Percentiles rank a stretch among this genome's conserved stretches.
These are phyloP conservation scores for Ophiosphaerella narmari DNA, from an alignment of 2,329 filamentous ascomycete genomes.

Conservation along the genomic window DNA sequence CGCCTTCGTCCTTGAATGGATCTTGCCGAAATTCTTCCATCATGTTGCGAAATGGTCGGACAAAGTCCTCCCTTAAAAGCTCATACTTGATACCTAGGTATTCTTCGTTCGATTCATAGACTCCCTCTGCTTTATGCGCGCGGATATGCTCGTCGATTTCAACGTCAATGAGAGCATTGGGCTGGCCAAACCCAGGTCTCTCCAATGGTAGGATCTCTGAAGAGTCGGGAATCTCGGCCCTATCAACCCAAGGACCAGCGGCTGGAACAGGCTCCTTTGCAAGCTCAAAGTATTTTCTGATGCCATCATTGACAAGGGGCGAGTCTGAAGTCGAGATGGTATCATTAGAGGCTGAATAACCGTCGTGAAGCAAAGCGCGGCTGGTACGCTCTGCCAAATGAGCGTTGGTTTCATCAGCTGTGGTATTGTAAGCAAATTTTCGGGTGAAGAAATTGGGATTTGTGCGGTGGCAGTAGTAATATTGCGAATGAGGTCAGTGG, in stretches of 20 bases:
- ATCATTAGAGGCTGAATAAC: constrained; percentile 13
- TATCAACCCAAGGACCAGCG: constrained; percentile 34
- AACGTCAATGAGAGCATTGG: constrained; percentile 28
- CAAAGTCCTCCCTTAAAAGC: constrained; percentile 74
- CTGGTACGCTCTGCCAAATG: constrained; percentile 21
- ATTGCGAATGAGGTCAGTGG: neutral
- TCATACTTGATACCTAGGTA: constrained; percentile 78
- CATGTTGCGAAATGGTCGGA: constrained; percentile 70
- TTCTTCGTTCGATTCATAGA: constrained; percentile 64
- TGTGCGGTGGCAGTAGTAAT: neutral
- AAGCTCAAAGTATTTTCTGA: constrained; percentile 31
- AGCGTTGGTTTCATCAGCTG: constrained; percentile 25
- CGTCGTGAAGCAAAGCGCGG: neutral
- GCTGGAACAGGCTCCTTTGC: constrained; percentile 20
- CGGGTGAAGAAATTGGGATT: neutral
- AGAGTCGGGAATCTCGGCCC: constrained; percentile 60
- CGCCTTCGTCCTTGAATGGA: constrained; percentile 56
- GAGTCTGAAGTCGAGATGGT: constrained; percentile 16
- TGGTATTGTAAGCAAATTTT: constrained; percentile 4
- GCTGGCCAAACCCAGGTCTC: constrained; percentile 3
- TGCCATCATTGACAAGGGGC: constrained; percentile 24
- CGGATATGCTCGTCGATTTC: constrained; percentile 22
- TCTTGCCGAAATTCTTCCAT: constrained; percentile 52
- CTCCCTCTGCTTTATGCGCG: constrained; percentile 46
- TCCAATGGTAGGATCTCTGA: constrained; percentile 53